Base-by-base conservation (phyloP, 108 stramenopile species). In the Cylindrotheca closterium region DNA sequence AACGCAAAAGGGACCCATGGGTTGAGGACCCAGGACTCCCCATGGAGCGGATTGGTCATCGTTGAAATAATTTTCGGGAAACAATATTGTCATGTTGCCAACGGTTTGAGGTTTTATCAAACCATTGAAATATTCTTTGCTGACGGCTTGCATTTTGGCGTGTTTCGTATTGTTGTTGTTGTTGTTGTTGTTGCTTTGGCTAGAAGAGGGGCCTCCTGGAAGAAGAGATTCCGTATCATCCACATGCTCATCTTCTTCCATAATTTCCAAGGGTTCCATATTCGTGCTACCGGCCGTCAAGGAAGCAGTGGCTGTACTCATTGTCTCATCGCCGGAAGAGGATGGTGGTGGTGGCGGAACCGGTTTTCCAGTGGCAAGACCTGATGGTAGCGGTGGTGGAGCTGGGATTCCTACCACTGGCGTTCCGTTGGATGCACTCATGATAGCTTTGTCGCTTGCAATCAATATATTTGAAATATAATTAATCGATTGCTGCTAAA, bases 1-100 rank as follows among this genome's bases (percentile, higher is more conserved):
- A 18, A 85, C 83, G 59, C 73, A 75, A 0, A 79, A 33, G n/a
- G 86, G 85, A 5, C 91, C 91, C 59, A 86, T 80, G 71, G 75
- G 81, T 65, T 93, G 88, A 4, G 88, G 88, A 25, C 91, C 91
- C 23, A 84, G 24, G 15, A 93, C 79, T n/a, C 91, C 91, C 74
- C 78, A 86, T 2, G 82, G 78, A 46, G 75, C 67, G 15, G 7
- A 10, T 7, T n/a, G n/a, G n/a, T 10, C 10, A 53, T 55, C 57
- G 22, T 73, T 31, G 55, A 65, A 80, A 47, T 82, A 69, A 42
- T 10, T 42, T 34, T 60, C 42, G 3, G 85, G 86, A 55, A 74
- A 80, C 3, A 86, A 55, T 12, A 92, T 73, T 42, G 63, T 78
- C 69, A 77, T 78, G 60, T 91, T 91, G 24, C 89, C 77, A 57